These are phyloP conservation scores for Lactifluus subvellereus DNA, from an alignment of 768 basidiomycete genomes.

Conservation along the genomic window DNA sequence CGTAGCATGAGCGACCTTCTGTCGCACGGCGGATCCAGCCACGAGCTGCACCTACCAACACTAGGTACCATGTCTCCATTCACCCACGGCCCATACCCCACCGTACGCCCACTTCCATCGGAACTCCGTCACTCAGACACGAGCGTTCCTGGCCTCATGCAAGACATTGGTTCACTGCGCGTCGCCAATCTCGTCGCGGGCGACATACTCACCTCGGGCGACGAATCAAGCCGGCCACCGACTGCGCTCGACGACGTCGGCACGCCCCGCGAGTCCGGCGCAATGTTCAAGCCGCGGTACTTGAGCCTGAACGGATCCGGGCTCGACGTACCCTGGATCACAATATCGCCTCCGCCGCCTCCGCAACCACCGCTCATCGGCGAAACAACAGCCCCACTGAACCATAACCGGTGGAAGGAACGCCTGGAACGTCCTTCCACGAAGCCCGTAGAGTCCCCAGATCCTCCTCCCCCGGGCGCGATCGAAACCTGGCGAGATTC, in stretches of 20 bases:
- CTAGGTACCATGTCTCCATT: not conserved
- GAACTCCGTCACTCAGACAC: slow-evolving; percentile 25
- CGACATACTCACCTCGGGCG: slow-evolving; percentile 34
- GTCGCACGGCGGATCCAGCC: not conserved
- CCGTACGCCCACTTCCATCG: slow-evolving; percentile 26
- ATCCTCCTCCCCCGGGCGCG: not conserved
- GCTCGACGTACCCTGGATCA: slow-evolving; percentile 32
- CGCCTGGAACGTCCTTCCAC: slow-evolving; percentile 13
- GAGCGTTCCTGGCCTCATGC: slow-evolving; percentile 31
- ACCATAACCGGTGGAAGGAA: slow-evolving; percentile 15
- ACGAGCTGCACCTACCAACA: not conserved
- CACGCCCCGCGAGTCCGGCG: slow-evolving; percentile 17
- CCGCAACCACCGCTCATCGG: not conserved
- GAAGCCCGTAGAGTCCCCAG: not conserved
- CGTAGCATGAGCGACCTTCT: slow-evolving; percentile 9
- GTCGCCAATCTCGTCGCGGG: slow-evolving; percentile 47
- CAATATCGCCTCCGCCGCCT: not conserved
- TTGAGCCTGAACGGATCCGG: slow-evolving; percentile 31
- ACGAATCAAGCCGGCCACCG: slow-evolving; percentile 29
- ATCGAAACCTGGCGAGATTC: slow-evolving; percentile 22
- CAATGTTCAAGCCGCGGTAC: slow-evolving; percentile 31
- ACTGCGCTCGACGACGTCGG: slow-evolving; percentile 25
- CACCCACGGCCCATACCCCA: slow-evolving; percentile 8
- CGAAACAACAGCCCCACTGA: not conserved
- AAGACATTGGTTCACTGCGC: slow-evolving; percentile 39